These are phyloP conservation scores for Solanum infundibuliforme DNA, from an alignment of 257 asterid genomes.

Conservation along the genomic window DNA sequence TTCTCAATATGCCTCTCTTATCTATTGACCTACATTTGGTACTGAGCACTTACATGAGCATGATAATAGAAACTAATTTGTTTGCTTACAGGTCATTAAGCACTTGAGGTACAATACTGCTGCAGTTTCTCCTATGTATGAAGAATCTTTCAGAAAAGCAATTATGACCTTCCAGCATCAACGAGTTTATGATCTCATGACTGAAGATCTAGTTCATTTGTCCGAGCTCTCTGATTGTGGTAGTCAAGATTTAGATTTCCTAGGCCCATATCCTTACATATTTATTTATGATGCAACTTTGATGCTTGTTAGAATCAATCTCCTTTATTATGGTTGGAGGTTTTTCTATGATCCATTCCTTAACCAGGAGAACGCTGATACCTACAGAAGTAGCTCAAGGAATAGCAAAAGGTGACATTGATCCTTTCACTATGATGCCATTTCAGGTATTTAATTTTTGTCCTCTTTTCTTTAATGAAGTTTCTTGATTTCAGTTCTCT, in stretches of 20 bases:
- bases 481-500: not conserved
- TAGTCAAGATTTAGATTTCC: slow-evolving; percentile 54
- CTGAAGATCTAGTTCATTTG: slow-evolving; percentile 52
- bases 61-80: not conserved
- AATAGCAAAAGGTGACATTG: slow-evolving; percentile 78
- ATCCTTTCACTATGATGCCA: slow-evolving; percentile 72
- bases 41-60: not conserved
- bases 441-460: slow-evolving; percentile 43
- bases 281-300: not conserved
- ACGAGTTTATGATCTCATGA: slow-evolving; percentile 66
- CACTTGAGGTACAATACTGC: slow-evolving; percentile 64
- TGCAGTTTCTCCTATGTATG: slow-evolving; percentile 59
- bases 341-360: slow-evolving; percentile 23
- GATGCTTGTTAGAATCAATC: slow-evolving; percentile 1
- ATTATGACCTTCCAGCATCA: slow-evolving; percentile 81
- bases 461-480: not conserved
- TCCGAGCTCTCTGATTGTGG: slow-evolving; percentile 35
- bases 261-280: slow-evolving; percentile 92
- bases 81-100: slow-evolving; percentile 59
- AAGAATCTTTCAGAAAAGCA: slow-evolving; percentile 83
- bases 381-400: slow-evolving; percentile 74
- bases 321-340: slow-evolving; percentile 5
- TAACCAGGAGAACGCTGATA: slow-evolving; percentile 55
- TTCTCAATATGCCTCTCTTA: not conserved
- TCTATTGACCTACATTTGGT: not conserved